A percentile compares a stretch with the other conserved stretches of the same genome.
Conservation (phyloP, 169 alveolate genomes). For the Cryptosporidium bovis region DNA sequence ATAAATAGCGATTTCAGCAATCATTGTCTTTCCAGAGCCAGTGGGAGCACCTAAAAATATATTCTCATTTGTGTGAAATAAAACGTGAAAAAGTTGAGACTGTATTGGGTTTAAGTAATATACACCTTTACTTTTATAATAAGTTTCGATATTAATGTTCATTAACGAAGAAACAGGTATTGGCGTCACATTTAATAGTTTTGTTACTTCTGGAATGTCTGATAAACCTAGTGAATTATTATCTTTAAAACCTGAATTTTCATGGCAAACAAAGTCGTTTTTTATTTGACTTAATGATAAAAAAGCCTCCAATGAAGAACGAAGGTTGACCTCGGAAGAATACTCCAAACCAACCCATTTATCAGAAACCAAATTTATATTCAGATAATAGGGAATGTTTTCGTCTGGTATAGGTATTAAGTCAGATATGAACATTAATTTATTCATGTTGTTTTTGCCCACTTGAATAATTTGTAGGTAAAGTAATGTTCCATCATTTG, state of each 20-base stretch:
- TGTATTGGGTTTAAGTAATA: slow-evolving; percentile 95
- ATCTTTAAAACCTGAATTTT: slow-evolving; percentile 63
- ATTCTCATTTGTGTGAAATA: slow-evolving; percentile 95
- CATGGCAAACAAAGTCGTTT: slow-evolving; percentile 27
- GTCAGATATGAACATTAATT: slow-evolving; percentile 72
- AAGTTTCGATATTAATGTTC: slow-evolving; percentile 14
- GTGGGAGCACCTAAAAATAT: slow-evolving; percentile 99
- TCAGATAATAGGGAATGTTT: slow-evolving; percentile 72
- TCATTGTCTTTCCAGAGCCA: slow-evolving; percentile 97
- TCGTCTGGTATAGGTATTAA: slow-evolving; percentile 78
- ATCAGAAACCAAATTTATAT: slow-evolving; percentile 76
- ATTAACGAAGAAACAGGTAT: slow-evolving; percentile 80
- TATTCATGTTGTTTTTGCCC: slow-evolving; percentile 78
- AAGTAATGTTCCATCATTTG: slow-evolving; percentile 88
- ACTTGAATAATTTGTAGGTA: slow-evolving; percentile 86
- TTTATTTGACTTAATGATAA: slow-evolving; percentile 55
- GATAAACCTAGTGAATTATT: slow-evolving; percentile 7
- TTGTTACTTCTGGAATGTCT: slow-evolving; percentile 76
- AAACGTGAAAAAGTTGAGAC: slow-evolving; percentile 95
- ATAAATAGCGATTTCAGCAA: slow-evolving; percentile 96
- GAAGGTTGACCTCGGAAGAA: slow-evolving; percentile 52
- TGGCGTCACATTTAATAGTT: slow-evolving; percentile 88
- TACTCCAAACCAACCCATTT: slow-evolving; percentile 64
- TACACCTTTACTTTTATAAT: slow-evolving; percentile 81
- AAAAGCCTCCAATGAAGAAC: slow-evolving; percentile 64